Base-by-base conservation (phyloP, 352 stramenopile genomes). In the Paralagenidium karlingii region DNA sequence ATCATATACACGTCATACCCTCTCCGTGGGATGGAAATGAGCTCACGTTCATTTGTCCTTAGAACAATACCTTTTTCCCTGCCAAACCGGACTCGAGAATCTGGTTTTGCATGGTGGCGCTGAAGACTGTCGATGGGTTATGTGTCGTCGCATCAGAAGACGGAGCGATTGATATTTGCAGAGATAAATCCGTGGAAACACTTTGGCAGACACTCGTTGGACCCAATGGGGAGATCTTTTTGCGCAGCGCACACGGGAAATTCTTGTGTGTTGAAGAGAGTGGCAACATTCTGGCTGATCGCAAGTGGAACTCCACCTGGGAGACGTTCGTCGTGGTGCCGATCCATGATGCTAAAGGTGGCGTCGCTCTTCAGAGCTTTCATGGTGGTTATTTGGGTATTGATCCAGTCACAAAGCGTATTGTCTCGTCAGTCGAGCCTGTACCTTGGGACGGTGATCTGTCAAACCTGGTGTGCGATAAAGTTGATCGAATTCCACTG, bases 321-420 rank as follows among this genome's bases (percentile, higher is more conserved):
- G 77, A 90, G 40, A 90, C 77, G n/a, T 87, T 90, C 56, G 67
- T 83, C 43, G 63, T 86, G 19, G 60, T 87, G 40, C 71, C 77
- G 27, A 65, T 77, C 30, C 64, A 68, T 37, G 46, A 15, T 8
- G 11, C 24, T 26, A 11, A 22, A 28, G 1, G 24, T 42, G 16
- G 18, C 30, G 22, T 20, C 3, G 22, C 38, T 13, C 24, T 90
- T 34, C 63, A 67, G 28, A 76, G 73, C 38, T 90, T 82, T 37
- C 77, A 90, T 32, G 77, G 77, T 15, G 19, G 3, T 36, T 7
- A 36, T 7, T 22, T 36, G 3, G 7, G 7, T 8, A 36, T 36
- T 36, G 22, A 36, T 36, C 3, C 19, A 36, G 3, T 36, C 30
- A 22, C 30, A 36, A 8, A 36, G 30, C 22, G 3, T 36, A 36